Evolutionary conservation across 2,329 filamentous ascomycete genomes (phyloP).

Genomic region (Aspergillus oerlinghausenensis): DNA sequence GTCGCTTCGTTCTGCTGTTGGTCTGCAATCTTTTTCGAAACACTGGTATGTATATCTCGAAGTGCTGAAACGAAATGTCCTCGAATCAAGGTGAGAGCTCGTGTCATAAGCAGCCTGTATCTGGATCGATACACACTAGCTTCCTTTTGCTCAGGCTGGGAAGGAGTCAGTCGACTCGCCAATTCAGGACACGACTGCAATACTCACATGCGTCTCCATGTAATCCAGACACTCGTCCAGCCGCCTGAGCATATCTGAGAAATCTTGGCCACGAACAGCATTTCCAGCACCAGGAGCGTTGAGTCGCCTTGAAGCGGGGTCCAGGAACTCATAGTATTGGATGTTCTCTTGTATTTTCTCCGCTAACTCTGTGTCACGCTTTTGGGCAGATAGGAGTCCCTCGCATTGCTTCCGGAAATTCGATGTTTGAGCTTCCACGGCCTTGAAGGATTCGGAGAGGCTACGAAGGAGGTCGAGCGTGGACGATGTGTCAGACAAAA

Average conservation of each 20-base stretch:
- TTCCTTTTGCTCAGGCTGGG: slow-evolving; percentile 75
- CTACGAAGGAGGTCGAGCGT: slow-evolving; percentile 72
- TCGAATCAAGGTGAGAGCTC: slow-evolving; percentile 62
- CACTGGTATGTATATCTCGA: slow-evolving; percentile 58
- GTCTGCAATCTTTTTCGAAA: slow-evolving; percentile 59
- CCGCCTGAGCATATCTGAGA: slow-evolving; percentile 81
- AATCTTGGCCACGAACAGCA: slow-evolving; percentile 76
- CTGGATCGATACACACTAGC: slow-evolving; percentile 81
- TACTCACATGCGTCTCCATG: slow-evolving; percentile 75
- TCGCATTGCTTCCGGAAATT: slow-evolving; percentile 91
- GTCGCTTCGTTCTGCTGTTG: slow-evolving; percentile 68
- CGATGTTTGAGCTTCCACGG: slow-evolving; percentile 86
- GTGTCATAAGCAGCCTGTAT: slow-evolving; percentile 74
- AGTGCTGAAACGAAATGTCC: slow-evolving; percentile 62
- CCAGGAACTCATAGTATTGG: slow-evolving; percentile 91
- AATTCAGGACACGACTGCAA: neutral
- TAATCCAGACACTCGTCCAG: slow-evolving; percentile 89
- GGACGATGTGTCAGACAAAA: slow-evolving; percentile 71
- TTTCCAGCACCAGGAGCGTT: slow-evolving; percentile 88
- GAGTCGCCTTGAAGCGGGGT: slow-evolving; percentile 80
- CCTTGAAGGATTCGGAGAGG: slow-evolving; percentile 78
- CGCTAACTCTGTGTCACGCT: slow-evolving; percentile 70
- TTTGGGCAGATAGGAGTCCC: slow-evolving; percentile 76
- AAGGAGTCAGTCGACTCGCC: slow-evolving; percentile 19
- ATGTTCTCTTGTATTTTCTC: slow-evolving; percentile 83